A percentile compares a stretch with the other conserved stretches of the same genome.
These are phyloP conservation scores for Aphanoascus verrucosus DNA, from an alignment of 2,329 filamentous ascomycete species.

Conservation along the genomic window DNA sequence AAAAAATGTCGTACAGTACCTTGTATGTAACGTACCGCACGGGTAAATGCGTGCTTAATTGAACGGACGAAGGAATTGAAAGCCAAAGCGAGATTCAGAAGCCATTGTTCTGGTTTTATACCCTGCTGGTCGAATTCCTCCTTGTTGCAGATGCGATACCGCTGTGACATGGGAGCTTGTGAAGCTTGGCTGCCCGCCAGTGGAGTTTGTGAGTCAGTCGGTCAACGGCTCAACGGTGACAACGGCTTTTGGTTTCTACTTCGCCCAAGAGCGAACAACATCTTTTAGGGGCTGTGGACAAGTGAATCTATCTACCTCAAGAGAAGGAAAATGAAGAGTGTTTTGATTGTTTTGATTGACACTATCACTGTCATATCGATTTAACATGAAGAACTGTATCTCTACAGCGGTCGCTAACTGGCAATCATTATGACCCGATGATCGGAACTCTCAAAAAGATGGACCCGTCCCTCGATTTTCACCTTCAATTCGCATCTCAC, in stretches of 20 bases:
- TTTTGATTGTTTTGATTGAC: no score
- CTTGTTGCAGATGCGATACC: neutral
- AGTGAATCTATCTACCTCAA: no score
- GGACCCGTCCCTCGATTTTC: neutral
- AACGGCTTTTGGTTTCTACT: neutral
- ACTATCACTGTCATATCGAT: no score
- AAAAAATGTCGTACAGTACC: no score
- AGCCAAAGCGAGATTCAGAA: neutral
- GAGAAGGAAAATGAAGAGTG: no score
- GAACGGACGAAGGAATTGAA: neutral
- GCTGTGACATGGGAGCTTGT: neutral
- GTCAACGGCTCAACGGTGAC: neutral
- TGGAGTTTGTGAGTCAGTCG: neutral
- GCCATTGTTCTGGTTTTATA: neutral
- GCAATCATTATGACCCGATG: no score
- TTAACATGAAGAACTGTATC: no score
- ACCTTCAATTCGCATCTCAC: neutral
- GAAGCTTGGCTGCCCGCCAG: neutral
- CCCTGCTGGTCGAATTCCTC: neutral
- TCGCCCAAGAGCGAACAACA: neutral
- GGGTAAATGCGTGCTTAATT: neutral
- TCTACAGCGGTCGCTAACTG: no score
- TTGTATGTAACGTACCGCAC: neutral
- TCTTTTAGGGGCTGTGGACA: no score
- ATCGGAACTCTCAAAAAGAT: neutral